Evolutionary conservation across 768 basidiomycete species (phyloP).

Genomic region (Amanita jacksonii): DNA sequence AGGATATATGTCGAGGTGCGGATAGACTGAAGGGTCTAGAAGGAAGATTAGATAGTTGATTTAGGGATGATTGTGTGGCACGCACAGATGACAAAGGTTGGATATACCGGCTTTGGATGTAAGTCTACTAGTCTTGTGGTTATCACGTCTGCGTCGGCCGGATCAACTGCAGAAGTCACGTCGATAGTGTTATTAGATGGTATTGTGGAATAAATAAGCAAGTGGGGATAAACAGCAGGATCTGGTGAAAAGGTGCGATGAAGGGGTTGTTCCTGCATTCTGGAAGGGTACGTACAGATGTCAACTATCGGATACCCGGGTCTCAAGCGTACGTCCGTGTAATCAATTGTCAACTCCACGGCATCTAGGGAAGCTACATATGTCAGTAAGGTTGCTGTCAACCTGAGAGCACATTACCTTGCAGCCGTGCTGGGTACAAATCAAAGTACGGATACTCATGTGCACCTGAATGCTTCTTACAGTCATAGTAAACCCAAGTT

Average conservation of each 20-base stretch:
- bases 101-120: conserved; percentile 13
- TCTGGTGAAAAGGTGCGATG: conserved; percentile 18
- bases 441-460: conserved; percentile 10
- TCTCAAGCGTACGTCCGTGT: neutral
- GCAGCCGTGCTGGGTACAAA: conserved; percentile 5
- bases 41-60: neutral
- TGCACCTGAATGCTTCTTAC: conserved; percentile 4
- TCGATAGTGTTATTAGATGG: neutral
- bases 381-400: no score
- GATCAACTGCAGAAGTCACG: no score
- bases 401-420: no score
- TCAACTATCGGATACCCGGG: neutral
- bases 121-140: neutral
- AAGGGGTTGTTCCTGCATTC: no score
- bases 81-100: conserved; percentile 28
- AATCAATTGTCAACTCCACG: neutral
- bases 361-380: neutral
- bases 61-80: neutral
- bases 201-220: conserved; percentile 14
- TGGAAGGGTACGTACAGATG: neutral
- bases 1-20: conserved; percentile 18
- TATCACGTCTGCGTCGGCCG: neutral
- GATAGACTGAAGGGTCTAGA: conserved; percentile 13
- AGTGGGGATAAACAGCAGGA: conserved; percentile 23
- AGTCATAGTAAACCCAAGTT: neutral